Conservation (phyloP, 1,284 basidiomycete species). For the Athelia psychrophila region DNA sequence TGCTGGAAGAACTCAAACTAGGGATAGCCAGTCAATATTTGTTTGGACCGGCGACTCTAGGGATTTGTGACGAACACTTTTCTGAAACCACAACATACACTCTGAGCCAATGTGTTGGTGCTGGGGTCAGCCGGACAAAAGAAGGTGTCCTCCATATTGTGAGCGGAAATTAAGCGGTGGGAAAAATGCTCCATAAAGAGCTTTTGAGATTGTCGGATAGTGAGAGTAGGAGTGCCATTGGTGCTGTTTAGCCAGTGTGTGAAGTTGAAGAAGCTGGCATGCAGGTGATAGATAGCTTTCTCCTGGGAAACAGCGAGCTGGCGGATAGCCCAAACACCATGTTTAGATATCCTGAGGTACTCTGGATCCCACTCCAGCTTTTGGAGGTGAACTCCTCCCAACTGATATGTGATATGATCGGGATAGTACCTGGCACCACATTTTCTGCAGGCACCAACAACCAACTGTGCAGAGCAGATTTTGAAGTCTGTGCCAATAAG, state of each 20-base stretch:
- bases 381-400: background rate
- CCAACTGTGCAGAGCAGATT: background rate
- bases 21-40: no score
- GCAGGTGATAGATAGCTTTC: constrained; percentile 9
- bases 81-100: no score
- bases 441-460: background rate
- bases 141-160: background rate
- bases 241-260: constrained; percentile 11
- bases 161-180: background rate
- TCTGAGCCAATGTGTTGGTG: background rate
- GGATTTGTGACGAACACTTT: no score
- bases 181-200: background rate
- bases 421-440: constrained; percentile 8
- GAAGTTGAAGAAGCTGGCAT: constrained; percentile 14
- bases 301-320: constrained; percentile 10
- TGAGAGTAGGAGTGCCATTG: constrained; percentile 2
- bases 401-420: constrained; percentile 6
- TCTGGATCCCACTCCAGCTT: constrained; percentile 6
- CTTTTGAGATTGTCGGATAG: background rate
- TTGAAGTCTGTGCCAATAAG: background rate
- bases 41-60: no score
- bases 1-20: no score
- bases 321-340: constrained; percentile 10
- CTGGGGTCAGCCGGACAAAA: background rate
- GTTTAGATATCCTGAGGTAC: constrained; percentile 9